These are phyloP conservation scores for Sporothrix pseudoabietina DNA, from an alignment of 2,329 filamentous ascomycete genomes.

Conservation along the genomic window DNA sequence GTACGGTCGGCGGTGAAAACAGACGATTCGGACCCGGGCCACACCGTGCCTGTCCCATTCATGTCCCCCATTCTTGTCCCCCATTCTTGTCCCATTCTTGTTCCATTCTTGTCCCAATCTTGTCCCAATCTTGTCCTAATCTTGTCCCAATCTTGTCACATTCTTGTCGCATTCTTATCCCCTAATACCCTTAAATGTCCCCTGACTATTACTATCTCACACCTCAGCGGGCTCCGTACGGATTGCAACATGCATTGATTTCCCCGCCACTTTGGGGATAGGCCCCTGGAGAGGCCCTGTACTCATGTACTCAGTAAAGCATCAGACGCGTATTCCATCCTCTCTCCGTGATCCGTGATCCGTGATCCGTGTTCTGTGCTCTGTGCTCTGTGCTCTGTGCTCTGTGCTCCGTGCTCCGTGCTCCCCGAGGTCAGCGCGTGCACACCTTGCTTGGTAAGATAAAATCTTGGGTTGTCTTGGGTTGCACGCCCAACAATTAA, in stretches of 20 bases:
- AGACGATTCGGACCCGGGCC: not conserved
- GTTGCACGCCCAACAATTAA: slow-evolving; percentile 6
- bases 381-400: too few species aligned
- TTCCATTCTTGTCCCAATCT: not conserved
- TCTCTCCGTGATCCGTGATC: too few species aligned
- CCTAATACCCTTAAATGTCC: too few species aligned
- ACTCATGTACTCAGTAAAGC: not conserved
- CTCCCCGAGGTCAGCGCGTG: not conserved
- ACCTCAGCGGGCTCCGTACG: slow-evolving; percentile 1
- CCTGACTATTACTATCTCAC: not conserved
- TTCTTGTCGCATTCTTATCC: not conserved
- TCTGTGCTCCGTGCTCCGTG: slow-evolving; percentile 1
- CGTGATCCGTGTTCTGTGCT: too few species aligned
- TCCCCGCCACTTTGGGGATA: not conserved
- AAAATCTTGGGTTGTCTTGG: not conserved
- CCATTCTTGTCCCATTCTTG: too few species aligned
- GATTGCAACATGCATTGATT: slow-evolving; percentile 4
- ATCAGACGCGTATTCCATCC: too few species aligned
- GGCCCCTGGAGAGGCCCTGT: not conserved
- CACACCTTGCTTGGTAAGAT: slow-evolving; percentile 8
- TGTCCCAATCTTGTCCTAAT: not conserved
- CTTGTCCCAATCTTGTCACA: not conserved
- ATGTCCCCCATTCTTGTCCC: too few species aligned
- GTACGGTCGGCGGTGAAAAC: slow-evolving; percentile 9
- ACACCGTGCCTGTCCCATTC: not conserved